phyloP scores from a whole-genome alignment of 257 asterid genomes.

The Catharanthus roseus region DNA sequence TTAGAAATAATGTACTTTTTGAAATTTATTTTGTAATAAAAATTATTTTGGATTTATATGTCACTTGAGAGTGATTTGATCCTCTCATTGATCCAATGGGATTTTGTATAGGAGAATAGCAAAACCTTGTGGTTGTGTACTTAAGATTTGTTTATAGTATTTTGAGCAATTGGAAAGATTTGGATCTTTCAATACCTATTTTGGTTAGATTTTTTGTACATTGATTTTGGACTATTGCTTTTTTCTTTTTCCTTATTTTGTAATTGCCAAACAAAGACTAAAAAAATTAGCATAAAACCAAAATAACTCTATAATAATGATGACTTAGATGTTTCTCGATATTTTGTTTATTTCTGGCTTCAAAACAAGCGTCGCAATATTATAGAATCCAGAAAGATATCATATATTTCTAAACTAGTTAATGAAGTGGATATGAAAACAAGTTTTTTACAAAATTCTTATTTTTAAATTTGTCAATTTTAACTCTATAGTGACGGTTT shows the following conservation, averaged over 20 bases:
- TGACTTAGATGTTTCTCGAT: background rate
- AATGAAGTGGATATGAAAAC: too few relatives aligned
- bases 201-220: background rate
- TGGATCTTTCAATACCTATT: background rate
- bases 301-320: too few relatives aligned
- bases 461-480: too few relatives aligned
- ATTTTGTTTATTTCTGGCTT: too few relatives aligned
- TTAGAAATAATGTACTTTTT: too few relatives aligned
- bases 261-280: background rate
- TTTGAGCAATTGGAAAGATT: background rate
- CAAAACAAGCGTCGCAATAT: background rate
- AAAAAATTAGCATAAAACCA: background rate
- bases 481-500: too few relatives aligned
- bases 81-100: too few relatives aligned
- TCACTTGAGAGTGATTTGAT: background rate
- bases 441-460: too few relatives aligned
- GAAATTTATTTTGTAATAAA: background rate
- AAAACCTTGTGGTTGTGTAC: background rate
- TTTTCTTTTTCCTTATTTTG: background rate
- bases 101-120: too few relatives aligned
- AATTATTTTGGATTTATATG: background rate
- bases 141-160: background rate
- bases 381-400: background rate
- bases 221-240: background rate
- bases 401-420: too few relatives aligned